These are phyloP conservation scores for Saccharomycopsis vini DNA, from an alignment of 805 yeast genomes.

Conservation along the genomic window DNA sequence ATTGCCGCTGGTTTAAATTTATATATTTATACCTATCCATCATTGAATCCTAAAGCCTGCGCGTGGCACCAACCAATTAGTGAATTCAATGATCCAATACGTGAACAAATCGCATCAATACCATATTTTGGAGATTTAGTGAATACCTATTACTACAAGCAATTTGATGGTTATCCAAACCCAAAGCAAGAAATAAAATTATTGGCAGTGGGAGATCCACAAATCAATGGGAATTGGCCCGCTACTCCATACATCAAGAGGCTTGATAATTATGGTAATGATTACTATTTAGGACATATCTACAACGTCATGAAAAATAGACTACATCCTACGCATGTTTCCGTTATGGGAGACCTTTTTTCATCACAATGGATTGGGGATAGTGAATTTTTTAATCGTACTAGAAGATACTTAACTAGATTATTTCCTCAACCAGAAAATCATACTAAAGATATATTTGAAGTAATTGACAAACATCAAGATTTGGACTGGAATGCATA, in stretches of 20 bases:
- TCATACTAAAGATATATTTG: constrained; percentile 41
- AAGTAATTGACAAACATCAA: constrained; percentile 40
- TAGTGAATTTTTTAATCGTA: constrained; percentile 74
- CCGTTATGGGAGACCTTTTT: constrained; percentile 87
- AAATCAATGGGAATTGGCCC: constrained; percentile 82
- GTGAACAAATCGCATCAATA: constrained; percentile 20
- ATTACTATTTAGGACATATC: constrained; percentile 79
- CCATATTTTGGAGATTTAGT: constrained; percentile 22
- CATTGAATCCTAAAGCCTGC: constrained; percentile 44
- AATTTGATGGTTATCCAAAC: constrained; percentile 15
- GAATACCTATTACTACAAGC: constrained; percentile 23
- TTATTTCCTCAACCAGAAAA: constrained; percentile 51
- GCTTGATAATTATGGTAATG: constrained; percentile 85
- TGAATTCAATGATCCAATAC: constrained; percentile 15
- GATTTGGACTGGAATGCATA: constrained; percentile 47
- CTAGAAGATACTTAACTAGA: constrained; percentile 63
- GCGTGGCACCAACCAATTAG: constrained; percentile 40
- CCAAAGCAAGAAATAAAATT: constrained; percentile 45
- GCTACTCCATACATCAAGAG: constrained; percentile 61
- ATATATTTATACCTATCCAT: constrained; percentile 72
- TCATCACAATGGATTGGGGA: constrained; percentile 94
- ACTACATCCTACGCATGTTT: constrained; percentile 68
- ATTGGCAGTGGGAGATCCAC: constrained; percentile 92
- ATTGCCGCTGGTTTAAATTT: constrained; percentile 43
- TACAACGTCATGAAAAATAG: constrained; percentile 55